Conservation (phyloP, 441 rosid genomes). For the Arabidopsis hybrid region DNA sequence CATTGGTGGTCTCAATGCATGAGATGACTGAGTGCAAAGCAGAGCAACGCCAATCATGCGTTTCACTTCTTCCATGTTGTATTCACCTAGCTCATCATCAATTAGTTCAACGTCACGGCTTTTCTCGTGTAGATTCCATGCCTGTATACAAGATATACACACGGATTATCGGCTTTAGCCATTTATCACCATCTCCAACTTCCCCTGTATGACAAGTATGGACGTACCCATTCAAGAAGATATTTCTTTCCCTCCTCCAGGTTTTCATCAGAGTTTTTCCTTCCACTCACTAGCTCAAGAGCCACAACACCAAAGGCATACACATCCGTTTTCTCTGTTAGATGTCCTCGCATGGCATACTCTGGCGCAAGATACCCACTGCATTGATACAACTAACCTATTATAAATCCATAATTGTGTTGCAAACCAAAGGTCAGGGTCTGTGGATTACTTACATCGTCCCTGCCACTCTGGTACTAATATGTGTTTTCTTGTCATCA, state of each 20-base stretch:
- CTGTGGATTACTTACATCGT: constrained; percentile 54
- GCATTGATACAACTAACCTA: constrained; percentile 19
- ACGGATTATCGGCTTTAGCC: neutral
- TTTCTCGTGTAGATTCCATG: constrained; percentile 63
- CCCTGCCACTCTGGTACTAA: constrained; percentile 78
- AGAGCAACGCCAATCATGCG: constrained; percentile 58
- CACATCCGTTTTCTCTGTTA: constrained; percentile 84
- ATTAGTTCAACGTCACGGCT: constrained; percentile 50
- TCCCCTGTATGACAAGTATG: neutral
- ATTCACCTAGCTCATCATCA: constrained; percentile 32
- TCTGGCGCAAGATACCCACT: constrained; percentile 87
- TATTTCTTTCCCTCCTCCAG: constrained; percentile 36
- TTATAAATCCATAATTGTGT: neutral
- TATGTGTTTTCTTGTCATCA: constrained; percentile 75
- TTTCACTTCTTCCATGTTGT: constrained; percentile 54
- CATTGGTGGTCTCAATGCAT: constrained; percentile 62
- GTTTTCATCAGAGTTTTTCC: constrained; percentile 59
- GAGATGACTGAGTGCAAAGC: constrained; percentile 71
- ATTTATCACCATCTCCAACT: neutral
- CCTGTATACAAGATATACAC: constrained; percentile 43
- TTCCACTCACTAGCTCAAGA: constrained; percentile 70
- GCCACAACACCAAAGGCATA: constrained; percentile 75
- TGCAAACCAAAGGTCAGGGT: neutral
- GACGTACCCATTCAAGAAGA: constrained; percentile 74
- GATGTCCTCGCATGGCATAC: constrained; percentile 82